A percentile compares a stretch with the other conserved stretches of the same genome.
These are phyloP conservation scores for Mycogone perniciosa DNA, from an alignment of 2,329 filamentous ascomycete species.

Conservation along the genomic window DNA sequence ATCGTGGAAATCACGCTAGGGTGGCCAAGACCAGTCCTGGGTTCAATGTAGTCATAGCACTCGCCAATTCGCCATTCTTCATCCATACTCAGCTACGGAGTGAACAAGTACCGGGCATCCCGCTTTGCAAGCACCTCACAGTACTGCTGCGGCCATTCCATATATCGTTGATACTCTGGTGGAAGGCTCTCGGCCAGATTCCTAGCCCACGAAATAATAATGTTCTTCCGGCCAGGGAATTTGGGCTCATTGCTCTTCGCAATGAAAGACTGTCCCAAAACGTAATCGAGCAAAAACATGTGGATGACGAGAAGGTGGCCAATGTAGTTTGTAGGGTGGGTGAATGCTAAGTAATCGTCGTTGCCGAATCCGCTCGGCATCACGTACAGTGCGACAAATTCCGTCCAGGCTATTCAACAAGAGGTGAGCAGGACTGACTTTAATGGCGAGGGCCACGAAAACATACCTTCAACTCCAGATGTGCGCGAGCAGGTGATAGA, in stretches of 20 bases:
- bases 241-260: slow-evolving; percentile 17
- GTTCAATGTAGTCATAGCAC: neutral
- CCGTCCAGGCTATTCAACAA: slow-evolving; percentile 17
- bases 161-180: slow-evolving; percentile 13
- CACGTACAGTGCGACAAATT: slow-evolving; percentile 18
- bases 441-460: neutral
- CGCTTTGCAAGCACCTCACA: slow-evolving; percentile 17
- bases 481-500: slow-evolving; percentile 11
- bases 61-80: neutral
- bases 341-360: slow-evolving; percentile 27
- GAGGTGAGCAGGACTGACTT: neutral
- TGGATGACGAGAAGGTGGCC: slow-evolving; percentile 32
- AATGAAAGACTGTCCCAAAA: slow-evolving; percentile 18
- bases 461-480: slow-evolving; percentile 18
- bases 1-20: no score
- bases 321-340: slow-evolving; percentile 23
- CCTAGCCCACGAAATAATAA: slow-evolving; percentile 21
- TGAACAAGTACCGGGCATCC: slow-evolving; percentile 22
- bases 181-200: slow-evolving; percentile 18
- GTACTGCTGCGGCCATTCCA: slow-evolving; percentile 18
- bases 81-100: slow-evolving; percentile 18
- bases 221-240: slow-evolving; percentile 19
- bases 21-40: no score
- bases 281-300: slow-evolving; percentile 29
- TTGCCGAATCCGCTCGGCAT: slow-evolving; percentile 18